Evolutionary conservation across 768 basidiomycete species (phyloP).

Genomic region (Exidia glandulosa): DNA sequence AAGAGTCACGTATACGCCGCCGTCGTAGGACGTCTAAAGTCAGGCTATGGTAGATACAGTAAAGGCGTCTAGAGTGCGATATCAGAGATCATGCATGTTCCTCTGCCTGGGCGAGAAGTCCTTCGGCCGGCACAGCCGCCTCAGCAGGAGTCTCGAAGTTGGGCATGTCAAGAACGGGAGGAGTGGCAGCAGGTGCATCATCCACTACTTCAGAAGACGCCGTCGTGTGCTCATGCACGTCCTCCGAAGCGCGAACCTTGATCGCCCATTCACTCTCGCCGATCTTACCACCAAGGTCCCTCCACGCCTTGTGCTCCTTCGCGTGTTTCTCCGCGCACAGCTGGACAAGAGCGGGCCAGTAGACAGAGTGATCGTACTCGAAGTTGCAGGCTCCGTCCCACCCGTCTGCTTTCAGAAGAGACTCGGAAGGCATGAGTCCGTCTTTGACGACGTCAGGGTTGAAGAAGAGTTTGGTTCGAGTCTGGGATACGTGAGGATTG

Average conservation of each 20-base stretch:
- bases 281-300: constrained; percentile 49
- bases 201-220: too few species aligned
- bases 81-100: too few species aligned
- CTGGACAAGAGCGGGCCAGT: constrained; percentile 57
- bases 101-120: too few species aligned
- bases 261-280: constrained; percentile 76
- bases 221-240: too few species aligned
- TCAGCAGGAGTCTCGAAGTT: too few species aligned
- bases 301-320: constrained; percentile 52
- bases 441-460: constrained; percentile 40
- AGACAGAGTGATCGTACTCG: constrained; percentile 61
- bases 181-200: too few species aligned
- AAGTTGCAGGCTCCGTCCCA: constrained; percentile 65
- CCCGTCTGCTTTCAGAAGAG: constrained; percentile 49
- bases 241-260: constrained; percentile 35
- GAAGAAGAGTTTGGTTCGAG: constrained; percentile 7
- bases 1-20: too few species aligned
- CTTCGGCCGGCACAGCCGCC: too few species aligned
- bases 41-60: too few species aligned
- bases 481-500: neutral
- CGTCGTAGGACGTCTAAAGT: too few species aligned
- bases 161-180: too few species aligned
- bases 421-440: constrained; percentile 54
- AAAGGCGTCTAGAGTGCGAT: too few species aligned
- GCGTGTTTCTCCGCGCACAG: constrained; percentile 41